Evolutionary conservation across 2,329 filamentous ascomycete genomes (phyloP), one percentile per base, ranked within the genome.

Genomic region (Tolypocladium inflatum): DNA sequence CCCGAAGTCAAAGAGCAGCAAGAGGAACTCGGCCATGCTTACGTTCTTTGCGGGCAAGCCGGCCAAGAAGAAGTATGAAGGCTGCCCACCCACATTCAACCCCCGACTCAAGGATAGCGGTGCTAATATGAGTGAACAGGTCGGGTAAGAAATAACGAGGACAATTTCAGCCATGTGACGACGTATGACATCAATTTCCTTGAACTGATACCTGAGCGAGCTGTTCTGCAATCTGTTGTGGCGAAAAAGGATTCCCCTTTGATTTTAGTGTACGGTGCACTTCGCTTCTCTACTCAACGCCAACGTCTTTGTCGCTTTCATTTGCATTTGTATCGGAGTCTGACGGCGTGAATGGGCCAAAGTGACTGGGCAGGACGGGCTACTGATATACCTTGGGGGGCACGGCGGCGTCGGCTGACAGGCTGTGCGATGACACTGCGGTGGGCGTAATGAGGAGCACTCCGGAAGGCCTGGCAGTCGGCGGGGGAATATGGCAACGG

Each of bases 311-410:
- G 38, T 45, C 45, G 55, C 45, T 57, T 30, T 48, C 26, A 41
- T 55, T 23, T 62, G 57, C 60, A 63, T 58, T 56, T 57, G 23
- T 58, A 57, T 54, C 51, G 55, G 67, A 70, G 67, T 70, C 65
- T 58, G 62, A 37, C 62, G 62, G 60, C 55, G 50, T 19, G 55
- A 39, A 63, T 54, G 62, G 61, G 62, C 63, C 61, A 63, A 61
- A 55, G 58, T 62, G 61, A 65, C 50, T 59, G 62, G 57, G 57
- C 52, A 59, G 57, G 58, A 62, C 56, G 63, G 61, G 58, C 61
- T 61, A 62, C 60, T 45, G 55, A 51, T 51, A 56, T 56, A 57
- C 45, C 55, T 37, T 43, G 48, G 26, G 38, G 42, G 13, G 37
- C 43, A 39, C 17, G 17, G 21, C 37, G 35, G 56, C 39, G 23